Conservation (phyloP, 2,329 filamentous ascomycete species). For the Aspergillus texensis region DNA sequence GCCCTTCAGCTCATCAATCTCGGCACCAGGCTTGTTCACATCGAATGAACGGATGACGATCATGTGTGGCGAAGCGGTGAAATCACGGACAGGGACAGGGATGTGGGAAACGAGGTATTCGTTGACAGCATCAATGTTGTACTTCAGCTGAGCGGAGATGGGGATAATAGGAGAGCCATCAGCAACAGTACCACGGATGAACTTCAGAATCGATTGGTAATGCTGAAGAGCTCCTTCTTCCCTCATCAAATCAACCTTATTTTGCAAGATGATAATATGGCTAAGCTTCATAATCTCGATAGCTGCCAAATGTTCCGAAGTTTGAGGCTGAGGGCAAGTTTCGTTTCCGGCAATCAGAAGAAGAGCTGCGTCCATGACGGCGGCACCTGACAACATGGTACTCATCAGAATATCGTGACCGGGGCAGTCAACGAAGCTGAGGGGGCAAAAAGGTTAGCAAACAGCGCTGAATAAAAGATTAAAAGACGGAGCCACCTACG, state of each 20-base stretch:
- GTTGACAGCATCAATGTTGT: conserved; percentile 98
- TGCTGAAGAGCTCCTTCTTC: conserved; percentile 92
- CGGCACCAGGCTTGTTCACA: conserved; percentile 98
- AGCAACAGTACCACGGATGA: conserved; percentile 95
- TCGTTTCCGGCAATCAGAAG: conserved; percentile 98
- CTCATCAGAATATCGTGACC: conserved; percentile 99
- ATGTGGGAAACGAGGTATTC: conserved; percentile 95
- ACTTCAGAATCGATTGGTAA: conserved; percentile 96
- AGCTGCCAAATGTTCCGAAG: conserved; percentile 95
- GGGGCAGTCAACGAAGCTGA: conserved; percentile 93
- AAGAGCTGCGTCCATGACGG: conserved; percentile 98
- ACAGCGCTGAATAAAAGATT: not conserved
- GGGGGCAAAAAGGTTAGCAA: conserved; percentile 4
- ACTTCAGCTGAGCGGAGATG: conserved; percentile 96
- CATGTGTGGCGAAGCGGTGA: conserved; percentile 92
- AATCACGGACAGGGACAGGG: conserved; percentile 87
- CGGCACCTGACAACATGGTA: conserved; percentile 98
- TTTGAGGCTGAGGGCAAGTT: conserved; percentile 96
- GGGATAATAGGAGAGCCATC: conserved; percentile 95
- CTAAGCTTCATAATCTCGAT: conserved; percentile 99
- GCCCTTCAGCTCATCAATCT: conserved; percentile 97
- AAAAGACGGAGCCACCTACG: conserved; percentile 59
- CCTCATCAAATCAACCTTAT: conserved; percentile 98
- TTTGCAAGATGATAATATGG: conserved; percentile 99
- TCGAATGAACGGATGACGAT: conserved; percentile 99